Evolutionary conservation across 306 rosid species (phyloP), one percentile per base, ranked within the genome.

Genomic region (Abrus precatorius): DNA sequence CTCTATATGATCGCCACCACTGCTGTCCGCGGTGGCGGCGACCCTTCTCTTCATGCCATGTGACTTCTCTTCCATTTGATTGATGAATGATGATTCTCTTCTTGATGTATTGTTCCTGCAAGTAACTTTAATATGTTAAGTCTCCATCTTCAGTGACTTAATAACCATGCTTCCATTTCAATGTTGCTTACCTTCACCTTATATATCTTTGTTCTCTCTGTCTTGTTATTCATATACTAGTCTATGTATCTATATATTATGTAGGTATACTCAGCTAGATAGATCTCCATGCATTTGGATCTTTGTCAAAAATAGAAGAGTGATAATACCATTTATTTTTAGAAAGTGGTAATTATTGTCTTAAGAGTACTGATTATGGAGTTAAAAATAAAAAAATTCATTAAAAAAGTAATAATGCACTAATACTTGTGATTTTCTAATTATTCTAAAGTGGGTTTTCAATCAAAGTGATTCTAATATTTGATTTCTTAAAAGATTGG

Each of bases 1-100:
- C 70, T 89, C 90, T 0, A 88, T 71, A 50, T 30, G n/a, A 47
- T 89, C 95, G 2, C 71, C 92, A 0, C 60, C 81, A 1, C 12
- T 29, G 1, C 76, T 90, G 1, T 78, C 94, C 0, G 7, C 72
- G 1, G 59, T 9, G 32, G 60, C 13, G 32, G 60, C 13, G n/a
- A 69, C 74, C 49, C 5, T 8, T 4, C 48, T 44, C 48, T 7
- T 44, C 2, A 1, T 76, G 11, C 66, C 44, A 30, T 54, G 56
- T 40, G 53, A 53, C 9, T 77, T 64, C 74, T 74, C 73, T 13
- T 80, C 83, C 91, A 88, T 87, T 0, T 32, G 64, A 27, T 9
- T 74, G 13, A 8, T 9, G 0, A 20, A 1, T 28, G 1, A 1
- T 11, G 29, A 38, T 29, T 4, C 9, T 47, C 7, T 68, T 11